Evolutionary conservation across 106 monocot genomes (phyloP).

Genomic region (Iris macrosiphon): DNA sequence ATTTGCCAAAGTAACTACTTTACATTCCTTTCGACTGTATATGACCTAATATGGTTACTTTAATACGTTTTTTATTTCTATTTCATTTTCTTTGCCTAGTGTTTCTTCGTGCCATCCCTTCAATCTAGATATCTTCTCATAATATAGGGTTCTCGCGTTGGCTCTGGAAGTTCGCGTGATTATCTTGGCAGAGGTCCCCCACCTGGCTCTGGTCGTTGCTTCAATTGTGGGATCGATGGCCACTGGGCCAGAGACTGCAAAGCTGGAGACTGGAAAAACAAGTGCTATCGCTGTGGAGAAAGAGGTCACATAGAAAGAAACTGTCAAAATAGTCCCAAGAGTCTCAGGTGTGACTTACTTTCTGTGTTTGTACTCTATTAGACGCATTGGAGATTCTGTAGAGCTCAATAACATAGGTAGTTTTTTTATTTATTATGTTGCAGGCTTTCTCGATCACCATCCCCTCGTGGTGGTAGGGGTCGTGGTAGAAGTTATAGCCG

Average conservation of each 20-base stretch:
- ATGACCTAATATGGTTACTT: background rate
- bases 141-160: constrained; percentile 39
- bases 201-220: constrained; percentile 97
- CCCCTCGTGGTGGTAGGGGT: constrained; percentile 62
- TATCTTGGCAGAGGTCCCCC: constrained; percentile 93
- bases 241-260: constrained; percentile 99
- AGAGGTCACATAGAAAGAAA: constrained; percentile 96
- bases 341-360: constrained; percentile 27
- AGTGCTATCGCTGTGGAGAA: constrained; percentile 98
- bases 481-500: constrained; percentile 62
- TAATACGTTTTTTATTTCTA: background rate
- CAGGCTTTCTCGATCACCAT: constrained; percentile 80
- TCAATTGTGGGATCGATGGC: constrained; percentile 97
- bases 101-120: background rate
- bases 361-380: too few relatives aligned
- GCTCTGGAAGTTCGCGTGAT: constrained; percentile 74
- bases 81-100: background rate
- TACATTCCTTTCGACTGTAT: background rate
- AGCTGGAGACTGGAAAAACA: constrained; percentile 99
- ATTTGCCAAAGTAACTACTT: constrained; percentile 87
- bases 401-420: too few relatives aligned
- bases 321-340: constrained; percentile 94
- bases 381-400: too few relatives aligned
- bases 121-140: background rate
- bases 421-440: too few relatives aligned